phyloP scores from a whole-genome alignment of 2,329 filamentous ascomycete genomes.

The Aspergillus sp. region DNA sequence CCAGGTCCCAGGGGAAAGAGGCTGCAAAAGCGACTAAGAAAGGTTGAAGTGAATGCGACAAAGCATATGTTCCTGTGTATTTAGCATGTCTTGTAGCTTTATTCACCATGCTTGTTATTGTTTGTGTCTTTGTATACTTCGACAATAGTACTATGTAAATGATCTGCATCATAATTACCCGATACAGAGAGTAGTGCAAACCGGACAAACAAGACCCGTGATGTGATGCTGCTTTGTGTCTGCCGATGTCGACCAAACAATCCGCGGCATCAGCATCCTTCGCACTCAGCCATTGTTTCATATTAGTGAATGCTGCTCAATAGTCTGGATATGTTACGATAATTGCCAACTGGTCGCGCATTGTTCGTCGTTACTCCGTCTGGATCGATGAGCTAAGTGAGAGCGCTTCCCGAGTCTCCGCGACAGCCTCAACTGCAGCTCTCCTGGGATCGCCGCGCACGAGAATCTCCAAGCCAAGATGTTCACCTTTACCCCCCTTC shows the following conservation, averaged over 20 bases:
- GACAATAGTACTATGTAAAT: too few relatives aligned
- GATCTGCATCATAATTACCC: neutral
- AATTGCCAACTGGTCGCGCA: neutral
- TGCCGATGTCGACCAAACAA: neutral
- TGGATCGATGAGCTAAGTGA: slow-evolving; percentile 1
- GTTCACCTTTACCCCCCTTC: slow-evolving; percentile 93
- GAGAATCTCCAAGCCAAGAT: slow-evolving; percentile 51
- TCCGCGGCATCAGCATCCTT: neutral
- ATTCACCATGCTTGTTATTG: neutral
- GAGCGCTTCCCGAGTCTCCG: neutral
- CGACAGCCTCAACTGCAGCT: slow-evolving; percentile 1
- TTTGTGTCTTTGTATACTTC: neutral
- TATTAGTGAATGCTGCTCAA: neutral
- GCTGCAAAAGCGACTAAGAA: neutral
- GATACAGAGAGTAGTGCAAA: neutral
- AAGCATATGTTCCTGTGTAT: neutral
- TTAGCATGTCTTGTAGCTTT: neutral
- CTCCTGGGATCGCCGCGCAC: neutral
- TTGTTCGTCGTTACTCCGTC: neutral
- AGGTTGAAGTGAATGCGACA: neutral
- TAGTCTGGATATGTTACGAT: neutral
- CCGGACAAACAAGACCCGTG: neutral
- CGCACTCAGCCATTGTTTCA: neutral
- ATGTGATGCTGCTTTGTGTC: neutral
- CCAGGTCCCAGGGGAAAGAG: neutral